These are phyloP conservation scores for Calamus simplicifolius DNA, from an alignment of 176 grass and related monocot genomes.

Conservation along the genomic window DNA sequence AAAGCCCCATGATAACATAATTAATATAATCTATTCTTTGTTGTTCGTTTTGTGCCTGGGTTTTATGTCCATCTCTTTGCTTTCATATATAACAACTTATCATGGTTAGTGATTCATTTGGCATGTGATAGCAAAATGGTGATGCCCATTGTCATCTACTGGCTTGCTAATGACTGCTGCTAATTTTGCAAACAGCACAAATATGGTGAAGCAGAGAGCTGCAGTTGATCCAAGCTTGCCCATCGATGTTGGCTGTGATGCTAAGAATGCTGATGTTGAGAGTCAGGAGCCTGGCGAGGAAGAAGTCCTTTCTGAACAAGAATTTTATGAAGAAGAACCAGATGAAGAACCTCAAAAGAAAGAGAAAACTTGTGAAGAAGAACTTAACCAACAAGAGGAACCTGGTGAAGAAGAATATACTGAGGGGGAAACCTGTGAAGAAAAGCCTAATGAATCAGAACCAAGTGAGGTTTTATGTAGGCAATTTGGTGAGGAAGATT, in stretches of 20 bases:
- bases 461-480: conserved; percentile 1
- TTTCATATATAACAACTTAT: too few species aligned
- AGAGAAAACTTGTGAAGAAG: not conserved
- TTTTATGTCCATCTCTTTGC: too few species aligned
- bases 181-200: too few species aligned
- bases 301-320: conserved; percentile 28
- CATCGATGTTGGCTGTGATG: not conserved
- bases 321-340: conserved; percentile 13
- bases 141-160: too few species aligned
- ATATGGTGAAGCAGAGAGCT: too few species aligned
- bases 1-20: too few species aligned
- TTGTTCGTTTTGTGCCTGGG: too few species aligned
- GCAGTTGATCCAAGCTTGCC: too few species aligned
- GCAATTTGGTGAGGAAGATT: conserved; percentile 9
- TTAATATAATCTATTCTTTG: too few species aligned
- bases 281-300: conserved; percentile 24
- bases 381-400: conserved; percentile 12
- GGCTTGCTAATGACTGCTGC: too few species aligned
- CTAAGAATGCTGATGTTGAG: conserved; percentile 8
- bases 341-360: conserved; percentile 13
- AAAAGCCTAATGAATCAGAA: not conserved
- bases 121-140: too few species aligned
- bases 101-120: too few species aligned
- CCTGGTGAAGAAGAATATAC: conserved; percentile 18
- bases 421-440: conserved; percentile 8